phyloP scores from a whole-genome alignment of 2,329 filamentous ascomycete species.

The Coniella lustricola region DNA sequence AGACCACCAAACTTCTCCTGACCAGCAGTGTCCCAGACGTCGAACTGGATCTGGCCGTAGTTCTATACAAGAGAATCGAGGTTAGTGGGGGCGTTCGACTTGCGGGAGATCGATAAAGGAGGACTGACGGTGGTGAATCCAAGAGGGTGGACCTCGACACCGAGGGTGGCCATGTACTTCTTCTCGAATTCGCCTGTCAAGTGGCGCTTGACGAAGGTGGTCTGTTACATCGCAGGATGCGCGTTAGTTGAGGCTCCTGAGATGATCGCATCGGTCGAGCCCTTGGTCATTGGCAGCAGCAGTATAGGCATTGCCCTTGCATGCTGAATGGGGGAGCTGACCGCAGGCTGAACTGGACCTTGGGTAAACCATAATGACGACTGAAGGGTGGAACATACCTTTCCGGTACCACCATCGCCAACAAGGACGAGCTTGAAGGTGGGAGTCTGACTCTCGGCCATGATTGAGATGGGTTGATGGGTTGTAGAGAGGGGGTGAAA shows the following conservation, averaged over 20 bases:
- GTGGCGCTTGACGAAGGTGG: slow-evolving; percentile 99
- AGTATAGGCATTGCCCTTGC: slow-evolving; percentile 2
- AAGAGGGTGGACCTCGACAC: slow-evolving; percentile 98
- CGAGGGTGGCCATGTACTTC: slow-evolving; percentile 99
- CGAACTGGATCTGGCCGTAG: slow-evolving; percentile 94
- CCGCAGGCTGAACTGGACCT: slow-evolving; percentile 5
- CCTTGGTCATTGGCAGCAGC: slow-evolving; percentile 16
- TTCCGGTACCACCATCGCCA: slow-evolving; percentile 98
- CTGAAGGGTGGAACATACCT: slow-evolving; percentile 56
- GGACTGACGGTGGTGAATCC: slow-evolving; percentile 89
- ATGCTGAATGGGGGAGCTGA: slow-evolving; percentile 14
- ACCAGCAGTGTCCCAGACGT: slow-evolving; percentile 98
- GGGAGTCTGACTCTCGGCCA: slow-evolving; percentile 57
- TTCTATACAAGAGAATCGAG: slow-evolving; percentile 49
- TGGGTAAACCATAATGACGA: slow-evolving; percentile 15
- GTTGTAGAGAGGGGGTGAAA: slow-evolving; percentile 6
- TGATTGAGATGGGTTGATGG: slow-evolving; percentile 36
- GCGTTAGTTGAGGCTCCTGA: slow-evolving; percentile 7
- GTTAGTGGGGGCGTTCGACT: slow-evolving; percentile 17
- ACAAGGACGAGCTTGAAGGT: slow-evolving; percentile 99
- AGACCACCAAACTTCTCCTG: slow-evolving; percentile 99
- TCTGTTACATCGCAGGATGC: slow-evolving; percentile 48
- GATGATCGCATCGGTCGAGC: slow-evolving; percentile 5
- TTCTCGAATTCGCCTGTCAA: slow-evolving; percentile 99
- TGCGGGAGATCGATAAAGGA: slow-evolving; percentile 16